Conservation (phyloP, 2,329 filamentous ascomycete genomes). For the Karstenula rhodostoma region DNA sequence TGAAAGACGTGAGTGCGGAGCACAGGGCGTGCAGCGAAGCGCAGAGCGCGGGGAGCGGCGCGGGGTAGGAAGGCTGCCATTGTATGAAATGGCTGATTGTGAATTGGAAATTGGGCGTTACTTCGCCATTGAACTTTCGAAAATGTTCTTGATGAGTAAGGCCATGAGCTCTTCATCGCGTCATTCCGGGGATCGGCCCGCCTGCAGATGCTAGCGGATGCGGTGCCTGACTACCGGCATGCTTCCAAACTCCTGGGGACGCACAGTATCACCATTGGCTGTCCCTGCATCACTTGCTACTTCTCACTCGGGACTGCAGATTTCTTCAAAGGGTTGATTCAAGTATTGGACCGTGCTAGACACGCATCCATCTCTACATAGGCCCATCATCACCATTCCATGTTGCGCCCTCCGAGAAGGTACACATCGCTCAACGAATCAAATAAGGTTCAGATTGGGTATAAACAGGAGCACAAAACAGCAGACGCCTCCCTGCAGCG, state of each 20-base stretch:
- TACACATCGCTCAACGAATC: slow-evolving; percentile 9
- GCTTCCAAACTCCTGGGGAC: not conserved
- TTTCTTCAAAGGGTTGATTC: slow-evolving; percentile 1
- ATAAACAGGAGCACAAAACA: slow-evolving; percentile 8
- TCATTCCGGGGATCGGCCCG: slow-evolving; percentile 3
- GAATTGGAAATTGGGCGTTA: not conserved
- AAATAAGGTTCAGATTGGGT: slow-evolving; percentile 3
- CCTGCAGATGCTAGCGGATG: slow-evolving; percentile 1
- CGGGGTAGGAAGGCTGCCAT: slow-evolving; percentile 31
- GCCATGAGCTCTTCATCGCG: slow-evolving; percentile 5
- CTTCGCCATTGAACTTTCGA: not conserved
- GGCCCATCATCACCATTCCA: not conserved
- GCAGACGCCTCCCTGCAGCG: slow-evolving; percentile 10
- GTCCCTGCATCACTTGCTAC: not conserved
- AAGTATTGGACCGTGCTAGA: not conserved
- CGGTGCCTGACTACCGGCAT: slow-evolving; percentile 5
- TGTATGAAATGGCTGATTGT: not conserved
- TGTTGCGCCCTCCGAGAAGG: not conserved
- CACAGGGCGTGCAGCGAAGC: slow-evolving; percentile 34
- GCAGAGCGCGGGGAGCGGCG: slow-evolving; percentile 46
- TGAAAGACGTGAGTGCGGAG: slow-evolving; percentile 44
- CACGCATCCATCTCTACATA: slow-evolving; percentile 2
- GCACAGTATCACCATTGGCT: not conserved
- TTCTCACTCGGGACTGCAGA: not conserved
- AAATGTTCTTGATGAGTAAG: slow-evolving; percentile 4